phyloP scores from a whole-genome alignment of 106 monocot species.

The Allium fistulosum region DNA sequence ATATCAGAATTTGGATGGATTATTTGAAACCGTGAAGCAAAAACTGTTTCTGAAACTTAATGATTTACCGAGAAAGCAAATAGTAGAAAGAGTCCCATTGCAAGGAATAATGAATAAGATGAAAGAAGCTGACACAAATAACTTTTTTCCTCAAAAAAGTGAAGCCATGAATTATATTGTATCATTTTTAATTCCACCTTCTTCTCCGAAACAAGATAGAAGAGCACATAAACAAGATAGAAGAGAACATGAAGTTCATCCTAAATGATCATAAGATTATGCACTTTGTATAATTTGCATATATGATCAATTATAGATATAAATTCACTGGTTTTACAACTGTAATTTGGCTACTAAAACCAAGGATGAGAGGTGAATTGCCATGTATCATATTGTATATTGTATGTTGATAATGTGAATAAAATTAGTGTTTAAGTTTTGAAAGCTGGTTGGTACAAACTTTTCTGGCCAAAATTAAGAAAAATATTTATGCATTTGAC shows the following conservation, averaged over 20 bases:
- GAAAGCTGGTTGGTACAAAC: too few species aligned
- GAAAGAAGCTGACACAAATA: not conserved
- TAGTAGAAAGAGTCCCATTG: constrained; percentile 46
- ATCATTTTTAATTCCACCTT: not conserved
- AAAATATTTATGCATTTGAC: too few species aligned
- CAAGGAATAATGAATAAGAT: not conserved
- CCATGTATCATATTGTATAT: too few species aligned
- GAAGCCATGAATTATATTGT: not conserved
- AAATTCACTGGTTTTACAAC: too few species aligned
- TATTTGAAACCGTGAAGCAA: constrained; percentile 66
- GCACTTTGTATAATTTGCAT: too few species aligned
- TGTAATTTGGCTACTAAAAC: too few species aligned
- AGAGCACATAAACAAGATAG: too few species aligned
- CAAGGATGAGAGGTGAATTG: too few species aligned
- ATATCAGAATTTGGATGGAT: constrained; percentile 32
- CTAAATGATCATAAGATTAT: not conserved
- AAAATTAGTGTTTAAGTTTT: too few species aligned
- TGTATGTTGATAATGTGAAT: too few species aligned
- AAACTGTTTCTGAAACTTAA: constrained; percentile 50
- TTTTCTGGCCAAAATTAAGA: too few species aligned
- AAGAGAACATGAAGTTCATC: not conserved
- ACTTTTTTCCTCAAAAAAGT: not conserved
- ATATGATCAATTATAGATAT: too few species aligned
- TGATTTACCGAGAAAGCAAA: constrained; percentile 52
- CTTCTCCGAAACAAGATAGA: not conserved